These are phyloP conservation scores for Candida montana DNA, from an alignment of 805 yeast genomes.

Conservation along the genomic window DNA sequence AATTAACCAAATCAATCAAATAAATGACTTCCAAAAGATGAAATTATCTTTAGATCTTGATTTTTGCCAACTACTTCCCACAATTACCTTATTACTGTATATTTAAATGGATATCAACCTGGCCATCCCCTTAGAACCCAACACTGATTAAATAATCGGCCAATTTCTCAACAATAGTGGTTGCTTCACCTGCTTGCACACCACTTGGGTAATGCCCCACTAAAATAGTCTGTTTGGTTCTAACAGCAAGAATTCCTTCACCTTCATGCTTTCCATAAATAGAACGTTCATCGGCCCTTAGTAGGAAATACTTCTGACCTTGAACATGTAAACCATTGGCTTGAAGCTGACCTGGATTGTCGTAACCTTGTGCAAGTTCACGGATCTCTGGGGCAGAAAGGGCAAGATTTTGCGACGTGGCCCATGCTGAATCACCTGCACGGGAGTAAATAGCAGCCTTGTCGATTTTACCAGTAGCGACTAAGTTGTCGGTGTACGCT, in stretches of 20 bases:
- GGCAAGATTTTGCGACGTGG: slow-evolving; percentile 62
- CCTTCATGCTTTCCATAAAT: slow-evolving; percentile 90
- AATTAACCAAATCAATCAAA: no score
- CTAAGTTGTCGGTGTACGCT: slow-evolving; percentile 95
- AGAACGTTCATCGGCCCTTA: slow-evolving; percentile 87
- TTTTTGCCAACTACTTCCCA: no score
- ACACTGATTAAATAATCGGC: slow-evolving; percentile 92
- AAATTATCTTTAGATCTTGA: no score
- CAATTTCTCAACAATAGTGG: slow-evolving; percentile 88
- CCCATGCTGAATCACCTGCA: slow-evolving; percentile 96
- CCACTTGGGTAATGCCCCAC: slow-evolving; percentile 93
- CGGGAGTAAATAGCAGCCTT: slow-evolving; percentile 89
- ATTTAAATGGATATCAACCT: not conserved
- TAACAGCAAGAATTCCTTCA: slow-evolving; percentile 83
- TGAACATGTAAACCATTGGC: slow-evolving; percentile 81
- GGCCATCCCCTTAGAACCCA: slow-evolving; percentile 48
- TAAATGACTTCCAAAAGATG: no score
- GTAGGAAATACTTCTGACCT: slow-evolving; percentile 80
- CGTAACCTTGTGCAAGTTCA: slow-evolving; percentile 73
- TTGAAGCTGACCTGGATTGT: slow-evolving; percentile 73
- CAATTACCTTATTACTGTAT: no score
- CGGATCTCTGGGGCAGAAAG: slow-evolving; percentile 66
- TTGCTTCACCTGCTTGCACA: slow-evolving; percentile 91
- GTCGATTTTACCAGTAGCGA: slow-evolving; percentile 84
- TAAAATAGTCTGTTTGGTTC: slow-evolving; percentile 89